Base-by-base conservation (phyloP, 257 asterid genomes). In the Asclepias syriaca region DNA sequence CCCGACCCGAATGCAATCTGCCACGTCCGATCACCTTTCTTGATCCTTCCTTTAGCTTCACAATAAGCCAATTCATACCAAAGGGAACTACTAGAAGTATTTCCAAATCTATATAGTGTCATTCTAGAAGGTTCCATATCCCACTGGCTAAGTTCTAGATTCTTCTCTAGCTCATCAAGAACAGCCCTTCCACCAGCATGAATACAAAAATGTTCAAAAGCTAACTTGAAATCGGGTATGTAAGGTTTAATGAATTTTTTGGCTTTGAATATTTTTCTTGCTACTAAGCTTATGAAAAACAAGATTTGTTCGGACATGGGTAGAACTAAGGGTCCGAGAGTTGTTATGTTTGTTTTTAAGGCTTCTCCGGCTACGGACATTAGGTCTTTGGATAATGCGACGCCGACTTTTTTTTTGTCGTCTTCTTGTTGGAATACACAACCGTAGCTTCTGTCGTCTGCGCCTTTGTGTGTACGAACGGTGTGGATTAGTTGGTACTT, bases 81-180 rank as follows among this genome's bases (percentile, higher is more conserved):
- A 55, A 80, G 14, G 4, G 82, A 83, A 51, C 87, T 83, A 32
- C 80, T 83, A 1, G 85, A 83, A 0, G 85, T 83, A 27, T 83
- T 83, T 2, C 85, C 87, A 65, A 83, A 80, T 24, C 85, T 75
- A 5, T 66, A 80, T 5, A 83, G 80, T 0, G 87, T 80, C 87
- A 83, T 83, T 63, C 87, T 80, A 24, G 87, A 83, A 0, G 87
- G 87, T 68, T 83, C 85, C 83, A 83, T 73, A 18, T 80, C 81
- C 80, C 81, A 70, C 39, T 75, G 59, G 0, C 55, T 55, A 0
- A 83, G 75, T 10, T 71, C 8, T 4, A 83, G 72, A 43, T 73
- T 78, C 75, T 75, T 83, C 68, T 83, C 77, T 0, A 78, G 2
- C 22, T 58, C 82, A 68, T 83, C 85, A 37, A 83, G 6, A 29